Percentiles rank a stretch among this genome's conserved stretches.
These are phyloP conservation scores for Discostella pseudostelligera DNA, from an alignment of 108 stramenopile species.

Conservation along the genomic window DNA sequence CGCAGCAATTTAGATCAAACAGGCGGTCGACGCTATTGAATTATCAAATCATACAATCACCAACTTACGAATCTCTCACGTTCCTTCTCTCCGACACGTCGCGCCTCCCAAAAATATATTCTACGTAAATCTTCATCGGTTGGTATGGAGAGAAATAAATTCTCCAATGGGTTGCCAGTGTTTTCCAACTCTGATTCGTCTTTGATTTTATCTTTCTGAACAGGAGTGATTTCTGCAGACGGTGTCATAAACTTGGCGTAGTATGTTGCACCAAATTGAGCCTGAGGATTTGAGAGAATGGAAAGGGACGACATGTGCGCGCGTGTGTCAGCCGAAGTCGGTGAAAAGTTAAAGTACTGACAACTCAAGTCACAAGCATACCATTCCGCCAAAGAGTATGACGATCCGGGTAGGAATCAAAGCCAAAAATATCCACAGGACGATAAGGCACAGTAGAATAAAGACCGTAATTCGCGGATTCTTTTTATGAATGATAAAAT, in stretches of 20 bases:
- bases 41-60: background rate
- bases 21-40: background rate
- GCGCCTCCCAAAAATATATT: conserved; percentile 81
- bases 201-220: conserved; percentile 20
- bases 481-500: conserved; percentile 9
- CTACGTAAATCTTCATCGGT: conserved; percentile 81
- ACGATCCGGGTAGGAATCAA: conserved; percentile 46
- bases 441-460: conserved; percentile 30
- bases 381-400: conserved; percentile 48
- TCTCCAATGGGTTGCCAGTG: conserved; percentile 49
- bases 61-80: conserved; percentile 46
- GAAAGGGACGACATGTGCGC: background rate
- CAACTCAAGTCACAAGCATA: conserved; percentile 11
- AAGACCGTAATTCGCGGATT: conserved; percentile 44
- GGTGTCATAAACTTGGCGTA: conserved; percentile 36
- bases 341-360: background rate
- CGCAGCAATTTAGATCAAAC: background rate
- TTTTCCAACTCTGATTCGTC: conserved; percentile 9
- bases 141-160: conserved; percentile 71
- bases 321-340: background rate
- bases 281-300: conserved; percentile 2
- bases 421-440: conserved; percentile 44
- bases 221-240: conserved; percentile 13
- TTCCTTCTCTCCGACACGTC: conserved; percentile 51
- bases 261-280: conserved; percentile 61